Base-by-base conservation (phyloP, 768 basidiomycete genomes). In the Agaricus blazei region DNA sequence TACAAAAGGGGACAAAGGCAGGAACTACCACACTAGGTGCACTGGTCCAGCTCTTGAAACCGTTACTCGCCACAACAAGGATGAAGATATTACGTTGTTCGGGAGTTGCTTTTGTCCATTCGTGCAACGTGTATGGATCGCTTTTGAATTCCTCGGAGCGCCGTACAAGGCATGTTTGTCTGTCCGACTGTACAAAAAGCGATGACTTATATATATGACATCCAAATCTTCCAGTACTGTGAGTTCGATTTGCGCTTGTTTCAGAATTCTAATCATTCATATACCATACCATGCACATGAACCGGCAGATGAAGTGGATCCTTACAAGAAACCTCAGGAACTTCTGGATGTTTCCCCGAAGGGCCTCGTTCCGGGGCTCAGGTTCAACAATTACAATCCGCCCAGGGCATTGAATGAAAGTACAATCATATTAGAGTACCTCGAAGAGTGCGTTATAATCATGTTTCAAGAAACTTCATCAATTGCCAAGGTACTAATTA, bases 341-440 rank as follows among this genome's bases (percentile, higher is more conserved):
- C 78, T 93, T 19, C 74, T 94, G n/a, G 82, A 88, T 37, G 74
- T 90, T 15, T 91, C 89, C 14, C 89, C 90, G 1, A 90, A 88
- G 62, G 90, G 91, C 0, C 76, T 93, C 3, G 88, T 94, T 1
- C 90, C 90, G 0, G 88, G 77, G 0, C 62, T 89, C 28, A 80
- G 76, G 60, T 67, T 90, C 52, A 70, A 83, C 60, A 68, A 69
- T 3, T 81, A 74, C 57, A 65, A 64, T 47, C 85, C 84, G 0
- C 81, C 86, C 0, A 71, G 81, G 34, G 79, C 83, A 0, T 68
- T 92, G 11, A 87, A 91, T 65, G 91, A 93, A 66, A 90, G 87
- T 63, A 88, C 83, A 0, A 83, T 90, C 34, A 87, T 92, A 57
- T 66, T 91, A 56, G 88, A 90, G 44, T 93, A 79, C 63, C 72